Evolutionary conservation across 352 stramenopile genomes (phyloP), one percentile per base, ranked within the genome.

Genomic region (Pythium aquatile): DNA sequence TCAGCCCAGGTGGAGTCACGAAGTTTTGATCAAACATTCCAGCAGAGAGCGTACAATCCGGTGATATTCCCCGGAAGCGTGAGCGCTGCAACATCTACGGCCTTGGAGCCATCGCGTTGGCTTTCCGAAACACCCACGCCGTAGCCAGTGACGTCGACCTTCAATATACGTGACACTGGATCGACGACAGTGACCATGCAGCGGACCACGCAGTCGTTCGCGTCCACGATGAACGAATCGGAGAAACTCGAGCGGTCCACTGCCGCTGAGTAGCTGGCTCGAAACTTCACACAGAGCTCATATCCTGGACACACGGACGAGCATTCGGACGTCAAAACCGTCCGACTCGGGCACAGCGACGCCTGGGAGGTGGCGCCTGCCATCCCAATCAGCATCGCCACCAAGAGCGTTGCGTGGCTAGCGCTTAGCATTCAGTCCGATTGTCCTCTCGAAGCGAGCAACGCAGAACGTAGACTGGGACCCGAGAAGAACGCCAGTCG

Each of bases 1-100:
- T 35, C 24, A 47, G 5, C 26, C n/a, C 20, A 26, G 2, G 10
- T 33, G 20, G 20, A 24, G 20, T 26, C 3, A 26, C 17, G 5
- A 37, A 5, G 1, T 3, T 4, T 17, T 42, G 10, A 42, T 42
- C 37, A 42, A 42, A 13, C 14, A 16, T 17, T 26, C 16, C 2
- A 14, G 8, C 9, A 44, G 5, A 13, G 20, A 6, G 52, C 33
- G n/a, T 39, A 64, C 58, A 64, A 47, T 16, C 58, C 47, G 6
- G 58, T 52, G 44, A 56, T 13, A 24, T 64, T 64, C 14, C 28
- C 33, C 14, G 58, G 58, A 3, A 64, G 33, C 7, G 32, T 49
- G 33, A 64, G 58, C 10, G 58, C 46, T 47, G 58, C 58, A 26
- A 64, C 52, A 16, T 64, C 58, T 40, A 56, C 57, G 1, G 58